A percentile compares a stretch with the other conserved stretches of the same genome.
These are phyloP conservation scores for Fusarium staphyleae DNA, from an alignment of 2,329 filamentous ascomycete genomes.

Conservation along the genomic window DNA sequence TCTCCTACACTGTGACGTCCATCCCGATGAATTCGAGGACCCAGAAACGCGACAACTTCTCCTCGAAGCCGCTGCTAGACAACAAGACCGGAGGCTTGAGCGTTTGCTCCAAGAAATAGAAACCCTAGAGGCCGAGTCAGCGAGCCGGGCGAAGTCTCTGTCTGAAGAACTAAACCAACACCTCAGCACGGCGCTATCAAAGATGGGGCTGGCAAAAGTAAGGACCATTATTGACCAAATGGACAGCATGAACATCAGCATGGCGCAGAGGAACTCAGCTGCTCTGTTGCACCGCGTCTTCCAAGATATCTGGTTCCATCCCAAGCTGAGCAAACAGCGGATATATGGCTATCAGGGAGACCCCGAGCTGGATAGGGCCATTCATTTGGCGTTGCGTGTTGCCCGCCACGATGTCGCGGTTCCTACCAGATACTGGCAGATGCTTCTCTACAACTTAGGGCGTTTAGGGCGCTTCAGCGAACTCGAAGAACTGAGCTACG, in stretches of 20 bases:
- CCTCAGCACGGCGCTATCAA: constrained; percentile 20
- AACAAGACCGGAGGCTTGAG: constrained; percentile 50
- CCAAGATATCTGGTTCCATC: constrained; percentile 41
- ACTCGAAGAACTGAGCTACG: constrained; percentile 53
- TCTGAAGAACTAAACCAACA: constrained; percentile 37
- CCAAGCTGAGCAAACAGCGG: constrained; percentile 26
- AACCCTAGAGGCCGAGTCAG: constrained; percentile 13
- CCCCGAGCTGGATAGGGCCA: constrained; percentile 42
- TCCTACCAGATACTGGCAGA: constrained; percentile 51
- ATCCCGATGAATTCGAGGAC: constrained; percentile 64
- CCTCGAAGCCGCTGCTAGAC: constrained; percentile 42
- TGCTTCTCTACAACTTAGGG: constrained; percentile 54
- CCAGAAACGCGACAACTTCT: constrained; percentile 50
- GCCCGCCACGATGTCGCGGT: constrained; percentile 46
- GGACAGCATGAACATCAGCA: constrained; percentile 41
- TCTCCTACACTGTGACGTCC: constrained; percentile 58
- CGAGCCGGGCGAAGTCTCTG: constrained; percentile 26
- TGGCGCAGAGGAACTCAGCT: constrained; percentile 41
- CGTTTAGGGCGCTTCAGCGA: constrained; percentile 53
- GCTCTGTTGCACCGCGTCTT: constrained; percentile 40
- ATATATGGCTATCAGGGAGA: constrained; percentile 22
- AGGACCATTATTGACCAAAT: constrained; percentile 45
- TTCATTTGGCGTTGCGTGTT: constrained; percentile 42
- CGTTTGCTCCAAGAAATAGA: constrained; percentile 55
- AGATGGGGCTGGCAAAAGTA: constrained; percentile 30